Conservation (phyloP, 2,329 filamentous ascomycete species). For the Sordariomycetes sp. region DNA sequence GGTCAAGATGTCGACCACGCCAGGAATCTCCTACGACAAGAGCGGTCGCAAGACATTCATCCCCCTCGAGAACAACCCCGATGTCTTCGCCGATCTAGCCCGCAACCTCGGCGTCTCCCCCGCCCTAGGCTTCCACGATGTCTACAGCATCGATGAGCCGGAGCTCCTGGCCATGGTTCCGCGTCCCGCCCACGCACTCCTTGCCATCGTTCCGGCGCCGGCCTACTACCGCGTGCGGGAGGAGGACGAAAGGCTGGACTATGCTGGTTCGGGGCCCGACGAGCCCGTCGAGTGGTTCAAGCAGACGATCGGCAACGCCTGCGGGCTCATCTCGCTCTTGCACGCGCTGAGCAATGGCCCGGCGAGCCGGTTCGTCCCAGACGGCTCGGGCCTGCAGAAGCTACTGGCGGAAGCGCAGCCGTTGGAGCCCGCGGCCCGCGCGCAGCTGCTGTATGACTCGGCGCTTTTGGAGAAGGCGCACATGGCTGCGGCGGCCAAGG, state of each 20-base stretch:
- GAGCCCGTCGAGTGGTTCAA: slow-evolving; percentile 73
- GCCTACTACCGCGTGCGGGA: slow-evolving; percentile 29
- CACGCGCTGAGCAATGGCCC: slow-evolving; percentile 63
- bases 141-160: slow-evolving; percentile 68
- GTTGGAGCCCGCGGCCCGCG: slow-evolving; percentile 46
- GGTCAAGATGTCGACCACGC: neutral
- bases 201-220: slow-evolving; percentile 60
- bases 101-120: slow-evolving; percentile 58
- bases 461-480: slow-evolving; percentile 60
- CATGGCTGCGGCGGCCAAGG: slow-evolving; percentile 51
- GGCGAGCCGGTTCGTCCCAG: slow-evolving; percentile 37
- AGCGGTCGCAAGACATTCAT: slow-evolving; percentile 18
- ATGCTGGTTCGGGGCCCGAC: slow-evolving; percentile 18
- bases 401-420: slow-evolving; percentile 48
- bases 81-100: slow-evolving; percentile 64
- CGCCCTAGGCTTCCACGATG: slow-evolving; percentile 65
- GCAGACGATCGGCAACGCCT: slow-evolving; percentile 74
- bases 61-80: slow-evolving; percentile 50
- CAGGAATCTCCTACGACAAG: neutral
- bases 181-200: slow-evolving; percentile 63
- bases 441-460: slow-evolving; percentile 58
- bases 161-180: slow-evolving; percentile 54
- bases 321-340: slow-evolving; percentile 65
- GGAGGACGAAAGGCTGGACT: slow-evolving; percentile 16
- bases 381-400: slow-evolving; percentile 38